Percentiles rank a stretch among this genome's conserved stretches.
Conservation (phyloP, 1,284 basidiomycete genomes). For the Cutaneotrichosporon spelunceum region DNA sequence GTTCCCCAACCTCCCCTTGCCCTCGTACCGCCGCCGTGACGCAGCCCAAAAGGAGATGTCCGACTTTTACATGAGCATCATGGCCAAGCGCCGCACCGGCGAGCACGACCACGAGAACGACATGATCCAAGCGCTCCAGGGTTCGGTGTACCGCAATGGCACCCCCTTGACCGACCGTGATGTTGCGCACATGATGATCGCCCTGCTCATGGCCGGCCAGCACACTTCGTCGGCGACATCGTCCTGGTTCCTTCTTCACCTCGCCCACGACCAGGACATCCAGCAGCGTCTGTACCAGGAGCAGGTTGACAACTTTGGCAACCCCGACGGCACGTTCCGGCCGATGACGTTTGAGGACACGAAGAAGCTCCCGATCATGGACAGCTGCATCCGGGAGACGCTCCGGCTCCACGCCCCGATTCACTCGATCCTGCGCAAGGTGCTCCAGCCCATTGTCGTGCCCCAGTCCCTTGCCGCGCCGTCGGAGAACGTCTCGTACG, state of each 20-base stretch:
- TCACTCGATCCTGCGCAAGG: slow-evolving; percentile 74
- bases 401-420: slow-evolving; percentile 89
- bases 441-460: slow-evolving; percentile 77
- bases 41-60: slow-evolving; percentile 89
- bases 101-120: slow-evolving; percentile 67
- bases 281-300: slow-evolving; percentile 82
- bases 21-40: slow-evolving; percentile 83
- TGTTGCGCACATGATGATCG: slow-evolving; percentile 59
- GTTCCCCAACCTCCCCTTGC: slow-evolving; percentile 89
- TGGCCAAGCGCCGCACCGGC: slow-evolving; percentile 64
- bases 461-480: slow-evolving; percentile 77
- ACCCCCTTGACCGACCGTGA: slow-evolving; percentile 76
- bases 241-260: slow-evolving; percentile 87
- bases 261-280: slow-evolving; percentile 75
- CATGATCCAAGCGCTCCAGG: slow-evolving; percentile 86
- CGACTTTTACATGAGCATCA: slow-evolving; percentile 87
- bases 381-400: slow-evolving; percentile 88
- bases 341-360: slow-evolving; percentile 84
- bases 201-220: slow-evolving; percentile 85
- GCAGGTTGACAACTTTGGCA: slow-evolving; percentile 78
- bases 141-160: slow-evolving; percentile 84
- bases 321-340: slow-evolving; percentile 74
- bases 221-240: slow-evolving; percentile 92
- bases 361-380: slow-evolving; percentile 75
- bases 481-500: slow-evolving; percentile 64